Conservation (phyloP, 345 rosid species). For the Capsella bursapastoris region DNA sequence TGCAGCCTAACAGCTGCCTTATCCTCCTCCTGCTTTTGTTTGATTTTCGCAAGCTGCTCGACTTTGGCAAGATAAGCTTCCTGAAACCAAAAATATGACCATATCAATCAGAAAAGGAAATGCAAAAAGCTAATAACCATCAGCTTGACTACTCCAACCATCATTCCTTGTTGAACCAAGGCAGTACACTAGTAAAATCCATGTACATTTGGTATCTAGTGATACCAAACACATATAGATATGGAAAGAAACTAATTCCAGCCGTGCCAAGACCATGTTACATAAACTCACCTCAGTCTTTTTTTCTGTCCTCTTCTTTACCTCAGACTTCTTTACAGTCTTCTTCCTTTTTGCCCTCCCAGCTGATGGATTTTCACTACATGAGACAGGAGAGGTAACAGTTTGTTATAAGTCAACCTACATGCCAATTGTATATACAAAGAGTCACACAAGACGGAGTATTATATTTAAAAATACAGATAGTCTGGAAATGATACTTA, state of each 20-base stretch:
- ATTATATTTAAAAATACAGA: background rate
- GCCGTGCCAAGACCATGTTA: background rate
- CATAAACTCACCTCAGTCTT: conserved; percentile 31
- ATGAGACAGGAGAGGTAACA: background rate
- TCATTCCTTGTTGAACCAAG: conserved; percentile 3
- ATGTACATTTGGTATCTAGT: background rate
- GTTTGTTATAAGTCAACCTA: conserved; percentile 10
- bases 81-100: conserved; percentile 47
- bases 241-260: conserved; percentile 1
- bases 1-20: conserved; percentile 67
- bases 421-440: background rate
- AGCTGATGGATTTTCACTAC: conserved; percentile 10
- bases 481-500: conserved; percentile 18
- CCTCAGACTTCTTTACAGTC: background rate
- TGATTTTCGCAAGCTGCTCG: conserved; percentile 66
- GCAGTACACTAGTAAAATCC: conserved; percentile 4
- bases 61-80: conserved; percentile 58
- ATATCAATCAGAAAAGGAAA: background rate
- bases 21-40: conserved; percentile 83
- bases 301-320: conserved; percentile 2
- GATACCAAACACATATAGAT: background rate
- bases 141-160: background rate
- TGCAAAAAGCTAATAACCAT: background rate
- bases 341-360: conserved; percentile 5
- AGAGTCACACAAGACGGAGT: conserved; percentile 7